Base-by-base conservation (phyloP, 2,329 filamentous ascomycete species). In the Fusarium mundagurra region DNA sequence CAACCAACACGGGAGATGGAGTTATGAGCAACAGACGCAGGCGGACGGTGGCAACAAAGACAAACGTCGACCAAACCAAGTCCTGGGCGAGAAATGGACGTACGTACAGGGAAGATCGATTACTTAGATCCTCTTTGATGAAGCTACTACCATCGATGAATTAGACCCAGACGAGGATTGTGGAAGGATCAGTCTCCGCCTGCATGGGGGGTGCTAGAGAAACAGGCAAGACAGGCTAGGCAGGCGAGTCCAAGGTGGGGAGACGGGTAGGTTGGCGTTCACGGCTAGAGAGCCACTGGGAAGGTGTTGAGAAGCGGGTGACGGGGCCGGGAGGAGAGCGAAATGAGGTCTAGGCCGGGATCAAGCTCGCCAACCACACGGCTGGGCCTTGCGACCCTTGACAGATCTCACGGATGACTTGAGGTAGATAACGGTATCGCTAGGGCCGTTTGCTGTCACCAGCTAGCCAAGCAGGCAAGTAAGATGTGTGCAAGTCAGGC, bases 111-210 rank as follows among this genome's bases (percentile, higher is more conserved):
- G 73, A 67, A 69, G 61, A 69, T 67, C 59, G 61, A 75, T 67
- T 74, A 72, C 73, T 76, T 77, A 77, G 71, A 69, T 73, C 57
- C 71, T 70, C 74, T 74, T 69, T 68, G 72, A 77, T 67, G 64
- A 78, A 72, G 68, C 61, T 53, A 66, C 67, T 53, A 67, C 68
- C 64, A 64, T 75, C 68, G 69, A 75, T 78, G 75, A 79, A 75
- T 78, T 62, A 78, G 73, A 78, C 73, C 72, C 66, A 72, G 71
- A 63, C 72, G 76, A 77, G 69, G 72, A 67, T 72, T 75, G 64
- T 72, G 64, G 72, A 75, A 79, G 77, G 77, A 78, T 78, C 75
- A 77, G 75, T 67, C 77, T 78, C 72, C 75, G 76, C 75, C 60
- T 69, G 69, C 66, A 76, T 75, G 39, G 64, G 65, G 74, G 75